phyloP scores from a whole-genome alignment of 441 rosid genomes.

The Euphorbia celastroides region DNA sequence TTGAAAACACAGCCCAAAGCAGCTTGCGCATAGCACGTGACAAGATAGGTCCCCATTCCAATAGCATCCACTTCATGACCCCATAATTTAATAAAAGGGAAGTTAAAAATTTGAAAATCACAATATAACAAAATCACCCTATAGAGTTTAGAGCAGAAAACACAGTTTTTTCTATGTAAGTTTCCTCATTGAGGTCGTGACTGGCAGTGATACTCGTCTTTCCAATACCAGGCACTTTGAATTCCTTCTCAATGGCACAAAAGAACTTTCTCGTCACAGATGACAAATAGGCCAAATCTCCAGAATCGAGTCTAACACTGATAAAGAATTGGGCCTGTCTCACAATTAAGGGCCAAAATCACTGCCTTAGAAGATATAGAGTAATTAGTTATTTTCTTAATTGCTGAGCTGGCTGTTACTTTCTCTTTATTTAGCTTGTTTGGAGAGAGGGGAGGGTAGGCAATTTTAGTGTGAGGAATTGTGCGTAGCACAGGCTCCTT shows the following conservation, averaged over 20 bases:
- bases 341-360: too few species aligned
- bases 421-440: too few species aligned
- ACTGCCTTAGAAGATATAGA: too few species aligned
- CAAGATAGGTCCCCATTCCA: conserved; percentile 88
- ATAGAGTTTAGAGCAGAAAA: conserved; percentile 5
- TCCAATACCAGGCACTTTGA: conserved; percentile 57
- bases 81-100: conserved; percentile 36
- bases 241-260: conserved; percentile 53
- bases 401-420: too few species aligned
- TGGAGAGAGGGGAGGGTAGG: too few species aligned
- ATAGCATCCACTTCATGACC: conserved; percentile 94
- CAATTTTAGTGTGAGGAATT: too few species aligned
- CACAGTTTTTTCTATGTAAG: conserved; percentile 46
- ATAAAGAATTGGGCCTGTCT: too few species aligned
- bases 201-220: conserved; percentile 76
- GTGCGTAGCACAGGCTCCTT: too few species aligned
- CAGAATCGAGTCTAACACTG: conserved; percentile 93
- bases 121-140: too few species aligned
- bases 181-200: conserved; percentile 95
- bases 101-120: too few species aligned
- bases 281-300: conserved; percentile 86
- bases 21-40: conserved; percentile 87
- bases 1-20: conserved; percentile 96
- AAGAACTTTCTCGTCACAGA: conserved; percentile 71
- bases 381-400: too few species aligned